Conservation (phyloP, 2,329 filamentous ascomycete genomes). For the Phyllachora maydis region DNA sequence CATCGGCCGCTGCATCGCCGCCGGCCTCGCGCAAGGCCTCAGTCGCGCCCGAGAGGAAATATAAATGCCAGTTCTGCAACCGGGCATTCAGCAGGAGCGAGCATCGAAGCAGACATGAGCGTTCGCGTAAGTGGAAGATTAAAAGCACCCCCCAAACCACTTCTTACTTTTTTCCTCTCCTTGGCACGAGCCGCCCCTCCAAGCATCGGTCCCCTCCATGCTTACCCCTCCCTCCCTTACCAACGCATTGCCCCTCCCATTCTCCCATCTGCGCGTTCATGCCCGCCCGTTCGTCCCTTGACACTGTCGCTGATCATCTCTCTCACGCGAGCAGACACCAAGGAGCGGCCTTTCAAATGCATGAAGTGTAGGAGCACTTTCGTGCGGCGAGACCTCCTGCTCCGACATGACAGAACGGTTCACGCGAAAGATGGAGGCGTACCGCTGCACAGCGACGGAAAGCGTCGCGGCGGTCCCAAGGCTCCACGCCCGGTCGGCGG, state of each 20-base stretch:
- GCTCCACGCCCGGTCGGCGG: slow-evolving; percentile 33
- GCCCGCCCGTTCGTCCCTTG: too few species aligned
- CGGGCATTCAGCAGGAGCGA: slow-evolving; percentile 94
- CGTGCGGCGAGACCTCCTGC: slow-evolving; percentile 84
- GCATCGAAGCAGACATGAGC: slow-evolving; percentile 88
- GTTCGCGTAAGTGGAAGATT: slow-evolving; percentile 74
- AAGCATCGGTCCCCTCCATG: slow-evolving; percentile 4
- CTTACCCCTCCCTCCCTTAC: slow-evolving; percentile 1
- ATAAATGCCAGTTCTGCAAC: slow-evolving; percentile 98
- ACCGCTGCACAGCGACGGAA: slow-evolving; percentile 83
- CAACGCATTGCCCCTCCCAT: slow-evolving; percentile 4
- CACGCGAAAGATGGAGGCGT: slow-evolving; percentile 95
- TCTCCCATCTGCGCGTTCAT: too few species aligned
- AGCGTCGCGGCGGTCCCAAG: slow-evolving; percentile 59
- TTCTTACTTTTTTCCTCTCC: slow-evolving; percentile 2
- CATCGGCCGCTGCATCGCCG: slow-evolving; percentile 45
- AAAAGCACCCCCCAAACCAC: slow-evolving; percentile 2
- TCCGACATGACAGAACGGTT: slow-evolving; percentile 93
- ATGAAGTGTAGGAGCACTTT: slow-evolving; percentile 97
- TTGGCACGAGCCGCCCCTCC: slow-evolving; percentile 2
- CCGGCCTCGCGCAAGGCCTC: slow-evolving; percentile 57
- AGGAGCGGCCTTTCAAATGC: slow-evolving; percentile 97
- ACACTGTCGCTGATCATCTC: too few species aligned
- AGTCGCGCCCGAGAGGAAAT: slow-evolving; percentile 81
- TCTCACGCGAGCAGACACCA: slow-evolving; percentile 94